Conservation (phyloP, 768 basidiomycete species). For the Pholiota conissans region DNA sequence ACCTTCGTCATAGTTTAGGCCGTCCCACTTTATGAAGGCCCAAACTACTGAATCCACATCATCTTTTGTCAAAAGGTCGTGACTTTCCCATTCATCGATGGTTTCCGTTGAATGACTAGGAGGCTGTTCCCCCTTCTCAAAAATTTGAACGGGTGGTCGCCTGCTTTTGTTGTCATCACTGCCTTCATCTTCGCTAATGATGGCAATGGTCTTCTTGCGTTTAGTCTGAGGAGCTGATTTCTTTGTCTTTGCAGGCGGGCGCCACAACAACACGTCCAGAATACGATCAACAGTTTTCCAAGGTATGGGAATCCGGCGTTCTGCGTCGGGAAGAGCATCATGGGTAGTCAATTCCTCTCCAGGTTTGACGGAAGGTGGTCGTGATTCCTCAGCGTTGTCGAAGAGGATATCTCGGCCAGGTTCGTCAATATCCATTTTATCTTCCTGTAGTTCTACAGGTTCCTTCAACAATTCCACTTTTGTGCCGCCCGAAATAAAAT, state of each 20-base stretch:
- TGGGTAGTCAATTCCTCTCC: conserved; percentile 27
- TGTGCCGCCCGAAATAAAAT: conserved; percentile 72
- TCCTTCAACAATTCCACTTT: conserved; percentile 64
- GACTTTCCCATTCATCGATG: conserved; percentile 60
- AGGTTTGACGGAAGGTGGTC: conserved; percentile 33
- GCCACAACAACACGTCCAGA: conserved; percentile 75
- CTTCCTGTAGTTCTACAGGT: conserved; percentile 34
- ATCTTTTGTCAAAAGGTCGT: conserved; percentile 42
- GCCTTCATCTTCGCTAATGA: conserved; percentile 30
- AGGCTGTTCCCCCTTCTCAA: conserved; percentile 66
- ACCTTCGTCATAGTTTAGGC: conserved; percentile 93
- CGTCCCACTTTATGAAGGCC: conserved; percentile 92
- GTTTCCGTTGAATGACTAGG: conserved; percentile 52
- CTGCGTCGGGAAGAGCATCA: conserved; percentile 65
- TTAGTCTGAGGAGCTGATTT: background rate
- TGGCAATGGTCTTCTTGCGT: conserved; percentile 17
- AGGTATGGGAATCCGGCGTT: conserved; percentile 65
- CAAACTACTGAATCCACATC: conserved; percentile 69
- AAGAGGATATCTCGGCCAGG: conserved; percentile 27
- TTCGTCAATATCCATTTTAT: conserved; percentile 28
- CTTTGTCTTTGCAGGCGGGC: conserved; percentile 29
- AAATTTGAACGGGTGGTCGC: conserved; percentile 31
- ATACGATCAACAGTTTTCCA: conserved; percentile 96
- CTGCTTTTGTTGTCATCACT: conserved; percentile 30
- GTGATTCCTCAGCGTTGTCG: conserved; percentile 41